Evolutionary conservation across 1,284 basidiomycete genomes (phyloP).

Genomic region (Apiotrichum laibachii): DNA sequence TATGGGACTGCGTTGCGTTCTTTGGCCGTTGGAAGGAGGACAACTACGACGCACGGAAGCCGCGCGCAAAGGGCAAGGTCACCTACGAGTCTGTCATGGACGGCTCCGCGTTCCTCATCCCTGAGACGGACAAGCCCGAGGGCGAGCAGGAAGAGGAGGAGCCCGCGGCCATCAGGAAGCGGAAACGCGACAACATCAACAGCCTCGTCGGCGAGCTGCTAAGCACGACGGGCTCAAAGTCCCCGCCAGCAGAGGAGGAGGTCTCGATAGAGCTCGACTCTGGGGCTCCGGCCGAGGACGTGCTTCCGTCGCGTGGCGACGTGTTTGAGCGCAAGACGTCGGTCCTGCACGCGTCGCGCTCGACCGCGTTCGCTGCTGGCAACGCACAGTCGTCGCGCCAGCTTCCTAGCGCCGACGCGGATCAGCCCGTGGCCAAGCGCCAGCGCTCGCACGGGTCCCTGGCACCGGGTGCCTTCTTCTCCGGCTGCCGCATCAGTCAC

Average conservation of each 20-base stretch:
- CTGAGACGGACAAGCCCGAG: conserved; percentile 14
- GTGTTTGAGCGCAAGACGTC: conserved; percentile 30
- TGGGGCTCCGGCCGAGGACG: not conserved
- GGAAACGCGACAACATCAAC: conserved; percentile 30
- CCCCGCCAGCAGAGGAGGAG: not conserved
- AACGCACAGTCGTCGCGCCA: conserved; percentile 1
- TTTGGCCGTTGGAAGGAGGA: conserved; percentile 47
- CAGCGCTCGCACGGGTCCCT: not conserved
- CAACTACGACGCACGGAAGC: conserved; percentile 43
- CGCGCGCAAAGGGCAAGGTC: conserved; percentile 29
- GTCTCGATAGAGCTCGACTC: not conserved
- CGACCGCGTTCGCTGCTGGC: conserved; percentile 26
- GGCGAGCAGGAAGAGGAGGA: conserved; percentile 27
- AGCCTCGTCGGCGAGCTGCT: conserved; percentile 42
- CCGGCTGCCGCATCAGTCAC: conserved; percentile 39
- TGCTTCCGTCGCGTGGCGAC: conserved; percentile 1
- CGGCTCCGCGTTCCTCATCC: conserved; percentile 20
- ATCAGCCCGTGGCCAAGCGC: not conserved
- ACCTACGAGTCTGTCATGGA: conserved; percentile 34
- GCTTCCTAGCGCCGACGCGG: not conserved
- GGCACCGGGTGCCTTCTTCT: conserved; percentile 24
- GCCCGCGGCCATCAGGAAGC: conserved; percentile 34
- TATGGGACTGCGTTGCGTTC: conserved; percentile 51
- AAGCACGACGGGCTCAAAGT: conserved; percentile 16
- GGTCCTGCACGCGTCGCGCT: conserved; percentile 35